Conservation (phyloP, 805 yeast genomes). For the Wickerhamiella kurtzmanii region DNA sequence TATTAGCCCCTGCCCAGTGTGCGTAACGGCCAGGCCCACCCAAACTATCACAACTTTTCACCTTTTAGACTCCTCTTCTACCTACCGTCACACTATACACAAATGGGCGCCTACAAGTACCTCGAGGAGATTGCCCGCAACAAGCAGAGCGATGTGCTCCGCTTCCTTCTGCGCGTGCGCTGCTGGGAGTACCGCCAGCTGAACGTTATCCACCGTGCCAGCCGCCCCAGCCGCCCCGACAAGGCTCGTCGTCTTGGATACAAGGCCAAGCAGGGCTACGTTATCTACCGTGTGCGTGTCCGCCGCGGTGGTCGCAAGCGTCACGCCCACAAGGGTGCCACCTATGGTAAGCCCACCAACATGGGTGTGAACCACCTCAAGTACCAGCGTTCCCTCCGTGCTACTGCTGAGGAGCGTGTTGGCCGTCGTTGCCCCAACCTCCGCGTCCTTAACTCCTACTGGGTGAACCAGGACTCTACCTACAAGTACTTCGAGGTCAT, state of each 20-base stretch:
- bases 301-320: slow-evolving; percentile 99
- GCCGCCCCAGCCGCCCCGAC: slow-evolving; percentile 99
- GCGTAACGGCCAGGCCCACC: neutral
- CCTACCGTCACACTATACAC: slow-evolving; percentile 1
- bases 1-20: neutral
- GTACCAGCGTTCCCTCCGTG: slow-evolving; percentile 96
- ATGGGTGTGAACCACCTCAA: slow-evolving; percentile 98
- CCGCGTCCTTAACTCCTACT: slow-evolving; percentile 99
- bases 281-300: slow-evolving; percentile 95
- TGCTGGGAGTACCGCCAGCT: slow-evolving; percentile 99
- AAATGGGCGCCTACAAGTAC: slow-evolving; percentile 98
- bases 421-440: slow-evolving; percentile 98
- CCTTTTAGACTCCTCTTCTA: neutral
- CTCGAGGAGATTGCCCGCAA: slow-evolving; percentile 98
- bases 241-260: slow-evolving; percentile 99
- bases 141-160: slow-evolving; percentile 99
- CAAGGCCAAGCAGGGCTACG: slow-evolving; percentile 99
- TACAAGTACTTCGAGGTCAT: slow-evolving; percentile 99
- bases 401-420: slow-evolving; percentile 99
- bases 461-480: slow-evolving; percentile 99
- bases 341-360: slow-evolving; percentile 99
- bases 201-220: slow-evolving; percentile 96
- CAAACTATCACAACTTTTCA: neutral
- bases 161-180: slow-evolving; percentile 98
- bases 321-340: slow-evolving; percentile 99